These are phyloP conservation scores for Fusarium zealandicum DNA, from an alignment of 2,329 filamentous ascomycete species.

Conservation along the genomic window DNA sequence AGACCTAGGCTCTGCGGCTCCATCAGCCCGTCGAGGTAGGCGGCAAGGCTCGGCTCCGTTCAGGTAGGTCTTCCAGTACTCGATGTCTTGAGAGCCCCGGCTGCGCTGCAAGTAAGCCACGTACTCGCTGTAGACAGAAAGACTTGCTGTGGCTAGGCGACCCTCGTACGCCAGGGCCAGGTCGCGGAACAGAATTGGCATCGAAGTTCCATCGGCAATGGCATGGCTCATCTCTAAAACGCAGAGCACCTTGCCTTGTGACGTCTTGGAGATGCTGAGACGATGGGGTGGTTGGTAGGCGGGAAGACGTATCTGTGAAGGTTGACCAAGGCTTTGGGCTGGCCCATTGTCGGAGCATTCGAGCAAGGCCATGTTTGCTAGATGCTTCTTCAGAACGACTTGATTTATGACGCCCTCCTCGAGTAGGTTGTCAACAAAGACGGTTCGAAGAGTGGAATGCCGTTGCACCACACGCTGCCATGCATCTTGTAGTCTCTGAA, in stretches of 20 bases:
- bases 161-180: slow-evolving; percentile 24
- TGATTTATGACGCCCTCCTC: slow-evolving; percentile 25
- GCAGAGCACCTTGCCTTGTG: background rate
- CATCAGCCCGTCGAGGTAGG: background rate
- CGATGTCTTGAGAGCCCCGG: background rate
- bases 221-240: slow-evolving; percentile 36
- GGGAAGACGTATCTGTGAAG: background rate
- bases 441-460: slow-evolving; percentile 36
- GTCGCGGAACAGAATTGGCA: slow-evolving; percentile 31
- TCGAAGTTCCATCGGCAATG: slow-evolving; percentile 29
- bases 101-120: slow-evolving; percentile 11
- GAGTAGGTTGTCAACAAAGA: slow-evolving; percentile 22
- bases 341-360: slow-evolving; percentile 6
- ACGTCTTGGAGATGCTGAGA: slow-evolving; percentile 15
- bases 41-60: slow-evolving; percentile 6
- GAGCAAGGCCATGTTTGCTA: background rate
- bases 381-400: slow-evolving; percentile 27
- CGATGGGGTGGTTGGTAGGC: slow-evolving; percentile 16
- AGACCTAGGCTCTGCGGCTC: background rate
- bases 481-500: slow-evolving; percentile 14
- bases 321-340: background rate
- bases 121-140: slow-evolving; percentile 25
- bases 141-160: background rate
- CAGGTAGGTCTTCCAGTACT: slow-evolving; percentile 25
- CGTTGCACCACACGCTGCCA: slow-evolving; percentile 32